These are phyloP conservation scores for Cyberlindnera maclurae DNA, from an alignment of 805 yeast genomes.

Conservation along the genomic window DNA sequence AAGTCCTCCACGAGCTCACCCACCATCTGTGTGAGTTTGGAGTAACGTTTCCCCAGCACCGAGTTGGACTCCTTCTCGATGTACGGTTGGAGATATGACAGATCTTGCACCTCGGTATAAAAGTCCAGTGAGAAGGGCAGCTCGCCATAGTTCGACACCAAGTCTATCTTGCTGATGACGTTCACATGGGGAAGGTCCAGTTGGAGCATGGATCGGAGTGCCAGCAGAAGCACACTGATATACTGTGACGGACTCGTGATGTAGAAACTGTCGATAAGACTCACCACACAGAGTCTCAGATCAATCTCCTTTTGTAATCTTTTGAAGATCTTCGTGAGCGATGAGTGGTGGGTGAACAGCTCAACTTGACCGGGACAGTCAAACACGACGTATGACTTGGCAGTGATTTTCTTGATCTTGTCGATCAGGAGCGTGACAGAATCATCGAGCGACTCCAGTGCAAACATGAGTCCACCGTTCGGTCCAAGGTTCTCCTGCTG, in stretches of 20 bases:
- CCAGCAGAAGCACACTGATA: slow-evolving; percentile 69
- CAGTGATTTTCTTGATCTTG: slow-evolving; percentile 50
- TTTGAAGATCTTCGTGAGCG: slow-evolving; percentile 62
- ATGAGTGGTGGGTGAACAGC: slow-evolving; percentile 81
- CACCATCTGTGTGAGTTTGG: slow-evolving; percentile 64
- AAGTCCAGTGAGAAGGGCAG: slow-evolving; percentile 77
- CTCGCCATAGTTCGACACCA: slow-evolving; percentile 67
- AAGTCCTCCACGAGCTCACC: slow-evolving; percentile 84
- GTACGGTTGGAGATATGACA: slow-evolving; percentile 58
- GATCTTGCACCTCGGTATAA: slow-evolving; percentile 89
- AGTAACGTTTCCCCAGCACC: slow-evolving; percentile 51
- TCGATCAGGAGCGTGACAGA: slow-evolving; percentile 52
- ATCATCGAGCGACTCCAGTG: slow-evolving; percentile 60
- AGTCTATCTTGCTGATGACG: slow-evolving; percentile 86
- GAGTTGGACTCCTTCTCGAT: slow-evolving; percentile 69
- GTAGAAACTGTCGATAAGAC: slow-evolving; percentile 76
- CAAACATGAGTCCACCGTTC: slow-evolving; percentile 84
- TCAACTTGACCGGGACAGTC: slow-evolving; percentile 98
- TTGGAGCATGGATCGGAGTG: slow-evolving; percentile 88
- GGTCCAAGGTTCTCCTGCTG: slow-evolving; percentile 68
- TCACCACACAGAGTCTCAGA: slow-evolving; percentile 76
- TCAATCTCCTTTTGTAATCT: slow-evolving; percentile 55
- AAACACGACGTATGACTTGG: slow-evolving; percentile 60
- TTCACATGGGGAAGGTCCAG: slow-evolving; percentile 89
- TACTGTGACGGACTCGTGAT: slow-evolving; percentile 86